phyloP scores from a whole-genome alignment of 108 stramenopile genomes.

The Cyclotella sp. region DNA sequence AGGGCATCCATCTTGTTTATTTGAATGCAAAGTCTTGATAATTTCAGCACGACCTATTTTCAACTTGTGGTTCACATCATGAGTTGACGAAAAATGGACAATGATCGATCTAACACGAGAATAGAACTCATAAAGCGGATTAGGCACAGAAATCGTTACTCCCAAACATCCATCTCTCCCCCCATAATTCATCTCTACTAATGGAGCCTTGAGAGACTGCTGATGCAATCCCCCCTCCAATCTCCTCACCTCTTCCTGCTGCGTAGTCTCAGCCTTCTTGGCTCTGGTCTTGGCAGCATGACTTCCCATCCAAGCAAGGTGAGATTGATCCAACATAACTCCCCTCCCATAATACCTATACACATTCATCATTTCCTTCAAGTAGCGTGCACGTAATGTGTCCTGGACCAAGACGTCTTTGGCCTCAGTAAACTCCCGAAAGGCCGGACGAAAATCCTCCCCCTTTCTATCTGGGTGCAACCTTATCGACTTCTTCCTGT shows the following conservation, averaged over 20 bases:
- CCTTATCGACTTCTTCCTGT: slow-evolving; percentile 34
- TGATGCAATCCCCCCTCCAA: slow-evolving; percentile 42
- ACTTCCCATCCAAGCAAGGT: slow-evolving; percentile 29
- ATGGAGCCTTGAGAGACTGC: slow-evolving; percentile 31
- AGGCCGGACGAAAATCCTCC: slow-evolving; percentile 36
- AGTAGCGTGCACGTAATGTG: slow-evolving; percentile 21
- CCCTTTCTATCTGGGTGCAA: slow-evolving; percentile 54
- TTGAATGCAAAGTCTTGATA: slow-evolving; percentile 13
- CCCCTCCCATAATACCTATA: slow-evolving; percentile 1
- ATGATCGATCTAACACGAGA: slow-evolving; percentile 25
- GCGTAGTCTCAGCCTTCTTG: background rate
- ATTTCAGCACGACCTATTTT: slow-evolving; percentile 24
- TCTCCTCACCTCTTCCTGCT: slow-evolving; percentile 12
- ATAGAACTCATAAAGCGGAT: slow-evolving; percentile 46
- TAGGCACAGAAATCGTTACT: slow-evolving; percentile 21
- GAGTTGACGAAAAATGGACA: slow-evolving; percentile 18
- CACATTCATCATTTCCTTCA: slow-evolving; percentile 34
- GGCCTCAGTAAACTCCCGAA: slow-evolving; percentile 49
- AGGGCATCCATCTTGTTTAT: slow-evolving; percentile 5
- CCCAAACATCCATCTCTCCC: background rate
- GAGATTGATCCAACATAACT: slow-evolving; percentile 2
- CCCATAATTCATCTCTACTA: slow-evolving; percentile 10
- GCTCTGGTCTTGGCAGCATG: slow-evolving; percentile 34
- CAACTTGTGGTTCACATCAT: slow-evolving; percentile 7
- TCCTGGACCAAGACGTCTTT: slow-evolving; percentile 29